Base-by-base conservation (phyloP, 2,329 filamentous ascomycete species). In the Ustilaginoidea virens region DNA sequence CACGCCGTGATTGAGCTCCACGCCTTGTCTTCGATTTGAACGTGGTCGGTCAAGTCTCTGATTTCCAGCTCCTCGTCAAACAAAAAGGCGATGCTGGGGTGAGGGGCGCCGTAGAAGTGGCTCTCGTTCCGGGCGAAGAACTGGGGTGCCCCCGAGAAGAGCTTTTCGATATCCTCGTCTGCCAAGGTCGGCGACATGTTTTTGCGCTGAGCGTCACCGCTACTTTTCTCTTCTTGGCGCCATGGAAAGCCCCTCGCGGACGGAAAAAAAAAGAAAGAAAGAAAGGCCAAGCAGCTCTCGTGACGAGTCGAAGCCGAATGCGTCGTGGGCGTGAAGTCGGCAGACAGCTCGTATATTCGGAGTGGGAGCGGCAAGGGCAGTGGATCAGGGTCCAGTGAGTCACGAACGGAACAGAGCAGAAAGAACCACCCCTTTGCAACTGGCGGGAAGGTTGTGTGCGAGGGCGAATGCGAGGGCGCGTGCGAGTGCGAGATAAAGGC, bases 71-170 rank as follows among this genome's bases (percentile, higher is more conserved):
- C 58, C 36, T 69, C 62, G 46, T 80, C 70, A 64, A 74, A 80
- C 2, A 74, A 75, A 44, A 74, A 80, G 21, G 70, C 68, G 17
- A 75, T 71, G 27, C 61, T 69, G 14, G 75, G 74, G 40, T 71
- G 64, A 14, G 68, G 67, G 21, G 70, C 66, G 28, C 63, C 69
- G 33, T 62, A 64, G 45, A 61, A 67, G 47, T 73, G 66, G 22
- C 67, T 66, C 40, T 71, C 64, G 33, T 61, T 65, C 29, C 68
- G 63, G 39, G 69, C 64, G 47, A 72, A 74, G 55, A 76, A 81
- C 46, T 80, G 74, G 37, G 77, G 77, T 24, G 77, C 77, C n/a
- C 77, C 76, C 16, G 75, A 78, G 57, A 81, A 82, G 42, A 81
- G 63, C 49, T 72, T 70, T 52, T 75, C 70, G 29, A 81, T 55